Base-by-base conservation (phyloP, 768 basidiomycete genomes). In the Pilatotrama ljubarskyi region DNA sequence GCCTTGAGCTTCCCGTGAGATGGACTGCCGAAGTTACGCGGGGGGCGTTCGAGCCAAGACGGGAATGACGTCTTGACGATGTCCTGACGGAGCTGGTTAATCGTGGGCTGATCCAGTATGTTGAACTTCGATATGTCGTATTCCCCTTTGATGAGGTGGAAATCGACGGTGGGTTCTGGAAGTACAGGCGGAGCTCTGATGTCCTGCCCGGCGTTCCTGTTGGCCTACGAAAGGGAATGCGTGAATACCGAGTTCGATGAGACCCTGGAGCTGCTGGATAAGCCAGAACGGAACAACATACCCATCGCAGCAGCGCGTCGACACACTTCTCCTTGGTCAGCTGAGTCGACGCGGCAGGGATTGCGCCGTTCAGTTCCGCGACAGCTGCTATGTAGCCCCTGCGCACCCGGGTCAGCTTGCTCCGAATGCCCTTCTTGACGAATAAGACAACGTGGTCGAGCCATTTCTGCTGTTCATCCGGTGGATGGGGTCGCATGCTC, bases 1-100 rank as follows among this genome's bases (percentile, higher is more conserved):
- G 69, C 69, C 18, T 58, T 69, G 9, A 66, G 62, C 13, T 58
- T 68, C 3, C 69, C 69, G 9, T 53, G 62, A 0, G 18, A 36
- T 0, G 35, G 32, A 8, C 36, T 55, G 1, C 67, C 69, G 18
- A 64, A 42, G 18, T 66, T 58, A 10, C 20, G n/a, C 2, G 67
- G 64, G n/a, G 57, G 48, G 0, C 46, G 25, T 17, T 50, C 22
- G 10, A 66, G 9, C 65, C 69, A 66, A 2, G 61, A 57, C 1
- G 67, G 67, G 1, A 55, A 38, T 6, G 20, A 15, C 3, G 42
- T 61, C 7, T 44, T 32, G 17, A 1, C 26, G 29, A 60, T 61
- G 18, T 55, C 63, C 0, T 44, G 24, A 17, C 37, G 35, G 11
- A 64, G 51, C 1, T 41, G 47, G 1, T 14, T 15, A 0, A 63